A percentile compares a stretch with the other conserved stretches of the same genome.
phyloP scores from a whole-genome alignment of 371 early-diverging fungal species.

The Actinomortierella ambigua region DNA sequence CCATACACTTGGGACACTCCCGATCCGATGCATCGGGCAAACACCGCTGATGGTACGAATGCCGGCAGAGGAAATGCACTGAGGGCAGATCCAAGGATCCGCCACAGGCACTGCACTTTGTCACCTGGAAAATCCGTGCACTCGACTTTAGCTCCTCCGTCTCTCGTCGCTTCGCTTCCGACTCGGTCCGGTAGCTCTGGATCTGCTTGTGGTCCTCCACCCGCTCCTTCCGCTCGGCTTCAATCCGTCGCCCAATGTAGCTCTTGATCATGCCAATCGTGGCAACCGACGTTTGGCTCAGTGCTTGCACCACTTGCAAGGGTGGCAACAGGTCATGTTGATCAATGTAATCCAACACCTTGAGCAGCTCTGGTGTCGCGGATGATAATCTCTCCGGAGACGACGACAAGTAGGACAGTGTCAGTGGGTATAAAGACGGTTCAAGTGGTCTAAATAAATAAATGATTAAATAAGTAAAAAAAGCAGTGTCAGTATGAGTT shows the following conservation, averaged over 20 bases:
- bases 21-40: slow-evolving; percentile 73
- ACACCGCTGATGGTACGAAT: slow-evolving; percentile 92
- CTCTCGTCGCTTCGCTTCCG: slow-evolving; percentile 73
- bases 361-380: slow-evolving; percentile 59
- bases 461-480: slow-evolving; percentile 29
- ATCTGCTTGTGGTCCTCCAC: slow-evolving; percentile 70
- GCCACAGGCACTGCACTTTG: slow-evolving; percentile 84
- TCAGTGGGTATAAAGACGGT: slow-evolving; percentile 80
- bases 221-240: slow-evolving; percentile 68
- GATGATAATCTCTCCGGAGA: slow-evolving; percentile 52
- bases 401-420: slow-evolving; percentile 83
- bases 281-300: slow-evolving; percentile 82
- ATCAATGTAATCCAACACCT: slow-evolving; percentile 85
- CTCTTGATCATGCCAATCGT: slow-evolving; percentile 85
- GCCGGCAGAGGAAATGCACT: slow-evolving; percentile 91
- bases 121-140: slow-evolving; percentile 84
- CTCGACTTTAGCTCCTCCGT: slow-evolving; percentile 81
- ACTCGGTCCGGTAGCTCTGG: slow-evolving; percentile 79
- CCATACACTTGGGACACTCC: slow-evolving; percentile 89
- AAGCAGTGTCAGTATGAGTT: neutral
- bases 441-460: slow-evolving; percentile 59
- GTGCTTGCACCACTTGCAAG: slow-evolving; percentile 84
- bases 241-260: slow-evolving; percentile 79
- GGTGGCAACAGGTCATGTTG: slow-evolving; percentile 85
- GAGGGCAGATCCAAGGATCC: slow-evolving; percentile 88